Evolutionary conservation across 1,284 basidiomycete genomes (phyloP).

Genomic region (Salmacisia buchloeana): DNA sequence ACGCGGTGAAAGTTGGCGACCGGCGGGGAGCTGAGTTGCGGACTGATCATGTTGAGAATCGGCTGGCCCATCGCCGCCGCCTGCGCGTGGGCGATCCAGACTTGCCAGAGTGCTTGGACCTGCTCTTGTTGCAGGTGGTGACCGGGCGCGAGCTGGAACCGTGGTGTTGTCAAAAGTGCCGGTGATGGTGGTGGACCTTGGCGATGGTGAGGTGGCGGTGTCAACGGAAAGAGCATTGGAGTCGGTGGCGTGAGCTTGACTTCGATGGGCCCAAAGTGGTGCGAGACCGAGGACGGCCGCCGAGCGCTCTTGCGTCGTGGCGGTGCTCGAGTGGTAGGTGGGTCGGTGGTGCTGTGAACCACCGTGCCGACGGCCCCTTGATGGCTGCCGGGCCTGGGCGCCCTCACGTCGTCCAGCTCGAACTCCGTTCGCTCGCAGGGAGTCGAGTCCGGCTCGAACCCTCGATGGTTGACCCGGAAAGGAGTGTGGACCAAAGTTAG

Average conservation of each 20-base stretch:
- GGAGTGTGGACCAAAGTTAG: neutral
- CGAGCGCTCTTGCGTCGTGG: neutral
- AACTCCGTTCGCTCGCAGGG: neutral
- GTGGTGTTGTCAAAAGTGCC: neutral
- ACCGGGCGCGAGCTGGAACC: neutral
- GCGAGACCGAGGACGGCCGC: neutral
- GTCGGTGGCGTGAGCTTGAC: neutral
- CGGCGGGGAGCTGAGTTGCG: neutral
- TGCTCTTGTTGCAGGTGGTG: neutral
- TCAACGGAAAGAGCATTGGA: neutral
- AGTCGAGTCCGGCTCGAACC: neutral
- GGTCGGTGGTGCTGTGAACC: neutral
- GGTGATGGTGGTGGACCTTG: neutral
- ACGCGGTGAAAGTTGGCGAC: no score
- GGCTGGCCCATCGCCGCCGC: neutral
- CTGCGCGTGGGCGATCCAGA: neutral
- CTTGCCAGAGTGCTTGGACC: neutral
- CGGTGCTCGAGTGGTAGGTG: neutral
- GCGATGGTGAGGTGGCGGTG: neutral
- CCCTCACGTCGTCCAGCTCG: neutral
- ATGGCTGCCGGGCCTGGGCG: neutral
- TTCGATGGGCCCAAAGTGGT: neutral
- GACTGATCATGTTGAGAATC: neutral
- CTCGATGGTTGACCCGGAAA: neutral
- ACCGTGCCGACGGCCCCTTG: neutral